A percentile compares a stretch with the other conserved stretches of the same genome.
These are phyloP conservation scores for Monosporascus ibericus DNA, from an alignment of 2,329 filamentous ascomycete species.

Conservation along the genomic window DNA sequence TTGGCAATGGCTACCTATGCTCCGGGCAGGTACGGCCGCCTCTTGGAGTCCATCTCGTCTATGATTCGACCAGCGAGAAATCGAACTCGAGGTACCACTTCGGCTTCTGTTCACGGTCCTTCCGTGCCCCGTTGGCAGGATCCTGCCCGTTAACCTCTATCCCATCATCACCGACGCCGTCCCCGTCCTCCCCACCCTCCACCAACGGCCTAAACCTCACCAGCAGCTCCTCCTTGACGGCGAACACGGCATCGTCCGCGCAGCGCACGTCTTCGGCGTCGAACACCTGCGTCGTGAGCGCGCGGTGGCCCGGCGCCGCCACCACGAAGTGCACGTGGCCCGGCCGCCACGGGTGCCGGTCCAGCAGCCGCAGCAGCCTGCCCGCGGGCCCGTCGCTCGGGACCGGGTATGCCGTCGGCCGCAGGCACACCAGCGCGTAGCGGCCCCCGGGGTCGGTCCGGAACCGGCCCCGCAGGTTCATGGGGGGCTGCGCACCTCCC, in stretches of 20 bases:
- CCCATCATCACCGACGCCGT: slow-evolving; percentile 16
- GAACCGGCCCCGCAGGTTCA: slow-evolving; percentile 70
- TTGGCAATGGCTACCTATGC: too few species aligned
- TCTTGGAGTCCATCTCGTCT: not conserved
- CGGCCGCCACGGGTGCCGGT: slow-evolving; percentile 50
- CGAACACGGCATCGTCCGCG: slow-evolving; percentile 44
- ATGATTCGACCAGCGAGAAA: slow-evolving; percentile 38
- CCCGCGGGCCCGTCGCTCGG: slow-evolving; percentile 48
- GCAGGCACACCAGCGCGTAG: slow-evolving; percentile 57
- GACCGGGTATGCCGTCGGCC: slow-evolving; percentile 51
- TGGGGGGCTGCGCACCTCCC: slow-evolving; percentile 52
- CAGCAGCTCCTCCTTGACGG: slow-evolving; percentile 45
- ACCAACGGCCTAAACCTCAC: slow-evolving; percentile 30
- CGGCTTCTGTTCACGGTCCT: slow-evolving; percentile 45
- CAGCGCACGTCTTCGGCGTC: slow-evolving; percentile 61
- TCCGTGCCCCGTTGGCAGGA: slow-evolving; percentile 31
- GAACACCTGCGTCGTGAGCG: slow-evolving; percentile 70
- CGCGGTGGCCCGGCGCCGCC: slow-evolving; percentile 27
- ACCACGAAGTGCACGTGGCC: slow-evolving; percentile 57
- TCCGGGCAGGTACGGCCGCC: not conserved
- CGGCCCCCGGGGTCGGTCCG: slow-evolving; percentile 58
- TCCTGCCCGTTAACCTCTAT: slow-evolving; percentile 19
- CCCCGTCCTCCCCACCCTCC: slow-evolving; percentile 31
- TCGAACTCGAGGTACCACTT: slow-evolving; percentile 56
- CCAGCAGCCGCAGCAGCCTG: slow-evolving; percentile 45